A percentile compares a stretch with the other conserved stretches of the same genome.
These are phyloP conservation scores for Epicoccum sorghinum DNA, from an alignment of 2,329 filamentous ascomycete species.

Conservation along the genomic window DNA sequence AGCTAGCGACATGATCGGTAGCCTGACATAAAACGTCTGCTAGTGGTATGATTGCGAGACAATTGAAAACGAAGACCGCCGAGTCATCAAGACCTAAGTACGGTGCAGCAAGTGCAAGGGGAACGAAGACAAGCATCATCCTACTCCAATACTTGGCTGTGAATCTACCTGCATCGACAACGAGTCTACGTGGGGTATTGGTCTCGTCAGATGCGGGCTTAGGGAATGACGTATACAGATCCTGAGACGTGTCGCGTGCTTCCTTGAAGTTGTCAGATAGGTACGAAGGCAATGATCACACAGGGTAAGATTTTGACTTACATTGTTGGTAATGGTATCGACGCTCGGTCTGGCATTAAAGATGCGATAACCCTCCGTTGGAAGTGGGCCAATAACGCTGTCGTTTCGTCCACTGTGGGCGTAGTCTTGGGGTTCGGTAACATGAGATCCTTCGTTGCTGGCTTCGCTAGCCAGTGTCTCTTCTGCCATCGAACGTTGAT, in stretches of 20 bases:
- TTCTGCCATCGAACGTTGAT: background rate
- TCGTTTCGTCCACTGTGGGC: background rate
- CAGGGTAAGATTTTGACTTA: background rate
- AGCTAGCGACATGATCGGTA: conserved; percentile 77
- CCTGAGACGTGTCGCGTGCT: background rate
- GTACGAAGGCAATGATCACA: background rate
- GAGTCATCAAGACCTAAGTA: conserved; percentile 71
- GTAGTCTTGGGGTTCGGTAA: background rate
- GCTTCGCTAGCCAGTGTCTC: background rate
- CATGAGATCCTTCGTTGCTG: background rate
- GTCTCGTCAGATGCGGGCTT: background rate
- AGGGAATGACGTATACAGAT: conserved; percentile 1
- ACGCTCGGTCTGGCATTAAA: background rate
- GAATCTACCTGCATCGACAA: background rate
- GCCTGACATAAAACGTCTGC: conserved; percentile 22
- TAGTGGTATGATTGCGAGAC: conserved; percentile 20
- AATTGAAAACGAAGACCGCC: conserved; percentile 27
- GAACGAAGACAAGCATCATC: conserved; percentile 74
- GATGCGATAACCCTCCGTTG: conserved; percentile 9
- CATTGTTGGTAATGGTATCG: background rate
- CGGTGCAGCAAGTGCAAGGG: conserved; percentile 64
- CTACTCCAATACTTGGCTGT: conserved; percentile 68
- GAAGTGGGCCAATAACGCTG: background rate
- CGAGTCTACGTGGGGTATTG: background rate
- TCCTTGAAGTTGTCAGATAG: background rate